phyloP scores from a whole-genome alignment of 495 filamentous ascomycete species.

The Stereocaulon alpinum region DNA sequence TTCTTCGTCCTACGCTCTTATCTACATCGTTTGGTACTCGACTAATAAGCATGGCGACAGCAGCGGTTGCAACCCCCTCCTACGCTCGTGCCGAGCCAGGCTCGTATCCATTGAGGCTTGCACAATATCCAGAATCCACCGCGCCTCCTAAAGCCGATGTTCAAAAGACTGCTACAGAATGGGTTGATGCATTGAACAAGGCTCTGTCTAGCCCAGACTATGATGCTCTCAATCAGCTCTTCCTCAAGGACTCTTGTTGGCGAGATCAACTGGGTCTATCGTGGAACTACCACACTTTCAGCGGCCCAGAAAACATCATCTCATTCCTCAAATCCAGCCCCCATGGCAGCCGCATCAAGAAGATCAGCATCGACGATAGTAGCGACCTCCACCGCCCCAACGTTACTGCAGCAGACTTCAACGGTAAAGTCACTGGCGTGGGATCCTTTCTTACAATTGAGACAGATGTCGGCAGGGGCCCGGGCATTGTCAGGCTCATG shows the following conservation, averaged over 20 bases:
- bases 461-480: conserved; percentile 44
- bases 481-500: conserved; percentile 46
- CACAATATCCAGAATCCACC: conserved; percentile 13
- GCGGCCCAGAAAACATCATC: conserved; percentile 42
- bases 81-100: conserved; percentile 49
- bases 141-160: conserved; percentile 33
- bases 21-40: not conserved
- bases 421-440: conserved; percentile 33
- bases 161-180: conserved; percentile 31
- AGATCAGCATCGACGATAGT: conserved; percentile 41
- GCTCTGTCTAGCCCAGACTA: conserved; percentile 32
- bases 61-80: conserved; percentile 28
- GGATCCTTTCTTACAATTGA: conserved; percentile 34
- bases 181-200: conserved; percentile 41
- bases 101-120: conserved; percentile 42
- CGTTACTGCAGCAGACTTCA: conserved; percentile 30
- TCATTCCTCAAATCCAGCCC: conserved; percentile 33
- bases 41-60: conserved; percentile 19
- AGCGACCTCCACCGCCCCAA: conserved; percentile 37
- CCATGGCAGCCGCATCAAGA: conserved; percentile 30
- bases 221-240: conserved; percentile 28
- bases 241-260: conserved; percentile 43
- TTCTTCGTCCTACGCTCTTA: not conserved
- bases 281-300: conserved; percentile 46
- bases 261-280: conserved; percentile 45